Conservation (phyloP, 2,329 filamentous ascomycete genomes). For the Xylariaceae sp. region DNA sequence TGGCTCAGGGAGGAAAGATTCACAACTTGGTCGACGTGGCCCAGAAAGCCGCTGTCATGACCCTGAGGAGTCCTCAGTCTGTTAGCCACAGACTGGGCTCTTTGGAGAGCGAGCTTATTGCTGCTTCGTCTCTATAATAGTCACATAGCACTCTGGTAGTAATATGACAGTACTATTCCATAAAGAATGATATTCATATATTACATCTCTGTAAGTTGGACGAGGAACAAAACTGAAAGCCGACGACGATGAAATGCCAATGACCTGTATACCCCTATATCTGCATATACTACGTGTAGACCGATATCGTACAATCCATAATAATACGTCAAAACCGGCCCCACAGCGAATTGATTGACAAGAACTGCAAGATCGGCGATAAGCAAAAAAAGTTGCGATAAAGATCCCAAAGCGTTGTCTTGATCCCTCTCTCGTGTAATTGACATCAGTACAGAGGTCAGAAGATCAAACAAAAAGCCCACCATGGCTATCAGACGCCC, state of each 20-base stretch:
- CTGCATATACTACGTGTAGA: too few species aligned
- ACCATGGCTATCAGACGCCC: slow-evolving; percentile 24
- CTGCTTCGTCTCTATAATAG: slow-evolving; percentile 17
- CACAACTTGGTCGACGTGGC: slow-evolving; percentile 69
- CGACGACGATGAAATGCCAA: too few species aligned
- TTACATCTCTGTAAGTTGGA: too few species aligned
- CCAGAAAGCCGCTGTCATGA: slow-evolving; percentile 74
- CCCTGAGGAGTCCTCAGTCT: slow-evolving; percentile 67
- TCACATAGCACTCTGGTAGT: too few species aligned
- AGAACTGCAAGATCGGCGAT: slow-evolving; percentile 3
- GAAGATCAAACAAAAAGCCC: slow-evolving; percentile 1
- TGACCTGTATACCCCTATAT: too few species aligned
- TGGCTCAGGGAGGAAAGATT: slow-evolving; percentile 55
- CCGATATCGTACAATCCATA: background rate
- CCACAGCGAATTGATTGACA: background rate
- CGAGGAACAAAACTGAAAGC: too few species aligned
- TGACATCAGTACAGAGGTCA: background rate
- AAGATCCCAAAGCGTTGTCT: background rate
- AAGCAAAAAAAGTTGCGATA: slow-evolving; percentile 26
- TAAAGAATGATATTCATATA: too few species aligned
- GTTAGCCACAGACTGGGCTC: slow-evolving; percentile 57
- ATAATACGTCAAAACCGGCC: background rate
- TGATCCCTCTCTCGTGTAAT: background rate
- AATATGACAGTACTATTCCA: too few species aligned
- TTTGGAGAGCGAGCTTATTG: slow-evolving; percentile 39